These are phyloP conservation scores for Vaccinium myrtillus DNA, from an alignment of 148 eudicot species.

Conservation along the genomic window DNA sequence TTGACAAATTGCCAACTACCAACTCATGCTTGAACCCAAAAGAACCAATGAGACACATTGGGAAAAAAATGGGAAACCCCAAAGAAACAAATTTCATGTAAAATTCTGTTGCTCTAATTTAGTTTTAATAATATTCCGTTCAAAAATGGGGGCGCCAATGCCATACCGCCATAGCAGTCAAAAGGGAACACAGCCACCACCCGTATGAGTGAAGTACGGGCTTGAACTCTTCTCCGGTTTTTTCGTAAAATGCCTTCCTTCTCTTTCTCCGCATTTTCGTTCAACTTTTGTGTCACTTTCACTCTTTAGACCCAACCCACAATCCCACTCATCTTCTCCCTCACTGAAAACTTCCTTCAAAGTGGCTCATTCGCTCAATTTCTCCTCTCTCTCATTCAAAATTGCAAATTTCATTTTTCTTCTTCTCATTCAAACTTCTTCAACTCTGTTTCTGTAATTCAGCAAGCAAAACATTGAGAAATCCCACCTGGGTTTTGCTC, in stretches of 20 bases:
- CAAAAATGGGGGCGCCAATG: not conserved
- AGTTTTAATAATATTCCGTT: not conserved
- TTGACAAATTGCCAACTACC: too few relatives aligned
- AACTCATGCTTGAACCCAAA: too few relatives aligned
- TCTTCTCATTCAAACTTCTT: not conserved
- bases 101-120: not conserved
- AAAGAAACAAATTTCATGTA: not conserved
- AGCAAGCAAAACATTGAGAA: not conserved
- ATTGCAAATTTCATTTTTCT: not conserved
- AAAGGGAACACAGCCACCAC: not conserved
- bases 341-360: not conserved
- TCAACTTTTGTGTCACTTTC: slow-evolving; percentile 8
- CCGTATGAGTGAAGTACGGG: not conserved
- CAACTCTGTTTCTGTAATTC: not conserved
- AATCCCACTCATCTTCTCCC: not conserved
- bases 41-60: too few relatives aligned
- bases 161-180: not conserved
- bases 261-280: not conserved
- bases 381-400: not conserved
- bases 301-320: not conserved
- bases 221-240: slow-evolving; percentile 6
- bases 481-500: slow-evolving; percentile 28
- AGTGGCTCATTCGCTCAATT: not conserved
- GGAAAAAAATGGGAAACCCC: not conserved
- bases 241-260: not conserved